Percentiles rank a stretch among this genome's conserved stretches.
Evolutionary conservation across 768 basidiomycete species (phyloP).

Genomic region (Infundibulicybe gibba): DNA sequence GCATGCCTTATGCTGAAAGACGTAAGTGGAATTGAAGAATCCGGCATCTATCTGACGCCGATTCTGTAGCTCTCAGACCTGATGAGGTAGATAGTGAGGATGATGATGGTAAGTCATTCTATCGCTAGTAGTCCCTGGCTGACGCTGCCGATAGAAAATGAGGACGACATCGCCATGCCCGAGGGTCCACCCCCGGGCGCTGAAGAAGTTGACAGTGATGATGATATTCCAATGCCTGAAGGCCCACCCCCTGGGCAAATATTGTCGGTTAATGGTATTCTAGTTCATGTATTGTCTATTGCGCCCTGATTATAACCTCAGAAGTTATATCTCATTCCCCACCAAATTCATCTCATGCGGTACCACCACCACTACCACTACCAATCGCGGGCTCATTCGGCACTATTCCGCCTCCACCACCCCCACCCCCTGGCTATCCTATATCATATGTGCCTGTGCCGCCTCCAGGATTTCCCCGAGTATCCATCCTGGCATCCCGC

Average conservation of each 20-base stretch:
- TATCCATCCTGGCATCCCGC: conserved; percentile 18
- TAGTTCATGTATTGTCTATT: too few species aligned
- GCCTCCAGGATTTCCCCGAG: conserved; percentile 20
- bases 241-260: conserved; percentile 58
- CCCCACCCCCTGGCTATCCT: conserved; percentile 18
- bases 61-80: conserved; percentile 46
- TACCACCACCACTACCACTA: too few species aligned
- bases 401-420: conserved; percentile 15
- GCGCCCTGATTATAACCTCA: too few species aligned
- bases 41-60: too few species aligned
- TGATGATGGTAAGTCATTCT: conserved; percentile 29
- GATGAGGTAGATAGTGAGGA: conserved; percentile 65
- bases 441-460: conserved; percentile 21
- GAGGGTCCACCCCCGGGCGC: conserved; percentile 58
- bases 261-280: not conserved
- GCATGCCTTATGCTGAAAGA: conserved; percentile 92
- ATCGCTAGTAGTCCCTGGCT: not conserved
- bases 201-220: conserved; percentile 57
- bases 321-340: too few species aligned
- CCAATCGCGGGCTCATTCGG: not conserved
- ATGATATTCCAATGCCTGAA: conserved; percentile 88
- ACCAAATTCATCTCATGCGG: too few species aligned
- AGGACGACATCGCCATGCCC: conserved; percentile 67
- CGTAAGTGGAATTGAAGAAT: conserved; percentile 46
- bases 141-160: conserved; percentile 22